Base-by-base conservation (phyloP, 73 alveolate genomes). In the Paramecium tetraurelia region DNA sequence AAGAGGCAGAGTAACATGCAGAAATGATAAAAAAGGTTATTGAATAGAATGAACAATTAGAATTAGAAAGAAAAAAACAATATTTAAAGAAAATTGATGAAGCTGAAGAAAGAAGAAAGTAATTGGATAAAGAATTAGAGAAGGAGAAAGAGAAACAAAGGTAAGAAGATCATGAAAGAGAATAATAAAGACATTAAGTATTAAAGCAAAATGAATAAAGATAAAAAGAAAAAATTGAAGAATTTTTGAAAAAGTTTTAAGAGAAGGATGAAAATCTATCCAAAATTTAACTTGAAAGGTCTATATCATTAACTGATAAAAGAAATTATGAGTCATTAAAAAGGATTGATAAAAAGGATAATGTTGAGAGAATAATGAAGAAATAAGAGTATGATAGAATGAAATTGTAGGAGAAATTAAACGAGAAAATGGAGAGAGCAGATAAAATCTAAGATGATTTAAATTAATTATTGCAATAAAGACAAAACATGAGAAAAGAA, bases 331-430 rank as follows among this genome's bases (percentile, higher is more conserved):
- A 24, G 9, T 21, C 85, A 22, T 27, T 69, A 69, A 69, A 69
- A 29, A 21, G 85, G 35, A 22, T 69, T 22, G 85, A 69, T 69
- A 69, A 69, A 69, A 69, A 38, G 12, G 85, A 69, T 21, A 69
- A 69, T 29, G 85, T 69, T 69, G 85, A 69, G n/a, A 69, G 85
- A 10, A 69, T 69, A 24, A 69, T 69, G 43, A 69, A 29, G 35
- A 69, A 69, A 69, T 69, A 69, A 69, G 85, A 69, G 2, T 69
- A 69, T 69, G 85, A 69, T 69, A 69, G 85, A 69, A 22, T 22
- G 20, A 69, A 69, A 27, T 69, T 69, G 22, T 69, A 16, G 11
- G 85, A 69, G 16, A 69, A 69, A 21, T 29, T 69, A 29, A 21
- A 69, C 5, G 43, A 21, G 85, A 69, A 69, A 69, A 69, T 69